Evolutionary conservation across 768 basidiomycete species (phyloP).

Genomic region (Rhodosporidiobolus odoratus): DNA sequence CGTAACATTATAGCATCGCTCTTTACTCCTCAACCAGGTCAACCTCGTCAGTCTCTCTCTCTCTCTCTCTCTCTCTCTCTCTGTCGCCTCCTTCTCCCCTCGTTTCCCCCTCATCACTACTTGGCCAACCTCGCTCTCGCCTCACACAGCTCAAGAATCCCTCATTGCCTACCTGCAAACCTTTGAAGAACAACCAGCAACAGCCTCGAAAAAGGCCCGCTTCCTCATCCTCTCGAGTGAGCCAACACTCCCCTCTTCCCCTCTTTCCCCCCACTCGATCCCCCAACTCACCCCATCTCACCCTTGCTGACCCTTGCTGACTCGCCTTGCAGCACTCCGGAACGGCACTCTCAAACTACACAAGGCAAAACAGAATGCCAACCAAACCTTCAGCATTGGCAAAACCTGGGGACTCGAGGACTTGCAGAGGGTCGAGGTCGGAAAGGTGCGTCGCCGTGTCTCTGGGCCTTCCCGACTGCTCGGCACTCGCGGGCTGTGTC

Average conservation of each 20-base stretch:
- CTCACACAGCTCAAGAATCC: constrained; percentile 25
- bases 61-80: neutral
- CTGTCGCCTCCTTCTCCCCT: too few species aligned
- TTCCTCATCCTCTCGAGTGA: constrained; percentile 36
- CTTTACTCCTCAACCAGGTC: constrained; percentile 15
- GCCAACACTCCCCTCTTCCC: constrained; percentile 1
- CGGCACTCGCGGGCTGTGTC: too few species aligned
- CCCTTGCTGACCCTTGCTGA: neutral
- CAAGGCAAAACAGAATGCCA: constrained; percentile 94
- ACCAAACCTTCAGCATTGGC: constrained; percentile 89
- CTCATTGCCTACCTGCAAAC: constrained; percentile 33
- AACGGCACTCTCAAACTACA: constrained; percentile 68
- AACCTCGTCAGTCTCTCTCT: constrained; percentile 12
- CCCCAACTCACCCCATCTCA: neutral
- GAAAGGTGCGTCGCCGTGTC: constrained; percentile 53
- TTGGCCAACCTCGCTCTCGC: neutral
- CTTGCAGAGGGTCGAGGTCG: constrained; percentile 70
- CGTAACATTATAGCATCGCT: constrained; percentile 25
- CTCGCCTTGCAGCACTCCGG: constrained; percentile 55
- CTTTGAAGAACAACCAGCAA: constrained; percentile 19
- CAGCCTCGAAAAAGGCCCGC: constrained; percentile 23
- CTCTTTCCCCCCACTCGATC: neutral
- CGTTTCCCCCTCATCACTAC: neutral
- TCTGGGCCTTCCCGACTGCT: neutral
- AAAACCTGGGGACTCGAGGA: constrained; percentile 90